Conservation (phyloP, 495 filamentous ascomycete species). For the Staphylotrichum tortipilum region DNA sequence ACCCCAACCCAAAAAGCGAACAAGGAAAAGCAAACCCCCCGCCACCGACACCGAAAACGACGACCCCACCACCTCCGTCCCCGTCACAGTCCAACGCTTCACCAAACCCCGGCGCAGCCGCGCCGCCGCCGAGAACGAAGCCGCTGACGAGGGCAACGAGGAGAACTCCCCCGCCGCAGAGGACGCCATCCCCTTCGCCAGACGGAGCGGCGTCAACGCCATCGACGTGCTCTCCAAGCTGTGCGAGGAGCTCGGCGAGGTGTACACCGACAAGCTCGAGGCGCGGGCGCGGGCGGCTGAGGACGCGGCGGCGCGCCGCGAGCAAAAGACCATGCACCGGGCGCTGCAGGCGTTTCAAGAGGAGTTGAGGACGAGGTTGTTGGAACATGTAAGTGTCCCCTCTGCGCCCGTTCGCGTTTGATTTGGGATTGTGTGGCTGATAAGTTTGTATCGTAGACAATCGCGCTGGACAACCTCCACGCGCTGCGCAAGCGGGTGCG, state of each 20-base stretch:
- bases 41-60: conserved; percentile 18
- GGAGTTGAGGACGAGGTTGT: conserved; percentile 56
- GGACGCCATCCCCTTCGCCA: conserved; percentile 48
- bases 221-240: conserved; percentile 63
- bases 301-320: conserved; percentile 35
- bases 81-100: conserved; percentile 41
- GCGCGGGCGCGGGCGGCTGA: conserved; percentile 30
- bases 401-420: neutral
- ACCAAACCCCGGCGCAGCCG: conserved; percentile 22
- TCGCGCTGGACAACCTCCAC: conserved; percentile 57
- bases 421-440: neutral
- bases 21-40: conserved; percentile 5
- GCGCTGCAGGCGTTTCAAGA: conserved; percentile 59
- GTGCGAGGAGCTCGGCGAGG: conserved; percentile 58
- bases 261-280: conserved; percentile 37
- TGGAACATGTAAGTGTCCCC: conserved; percentile 47
- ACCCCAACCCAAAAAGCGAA: conserved; percentile 10
- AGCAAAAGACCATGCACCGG: conserved; percentile 52
- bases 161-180: conserved; percentile 46
- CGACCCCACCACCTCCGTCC: conserved; percentile 21
- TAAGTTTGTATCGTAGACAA: conserved; percentile 39
- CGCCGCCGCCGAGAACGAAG: conserved; percentile 20
- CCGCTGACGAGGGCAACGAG: conserved; percentile 34
- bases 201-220: conserved; percentile 56
- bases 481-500: conserved; percentile 53